Evolutionary conservation across 2,329 filamentous ascomycete genomes (phyloP), one percentile per base, ranked within the genome.

Genomic region (Helotiales sp.): DNA sequence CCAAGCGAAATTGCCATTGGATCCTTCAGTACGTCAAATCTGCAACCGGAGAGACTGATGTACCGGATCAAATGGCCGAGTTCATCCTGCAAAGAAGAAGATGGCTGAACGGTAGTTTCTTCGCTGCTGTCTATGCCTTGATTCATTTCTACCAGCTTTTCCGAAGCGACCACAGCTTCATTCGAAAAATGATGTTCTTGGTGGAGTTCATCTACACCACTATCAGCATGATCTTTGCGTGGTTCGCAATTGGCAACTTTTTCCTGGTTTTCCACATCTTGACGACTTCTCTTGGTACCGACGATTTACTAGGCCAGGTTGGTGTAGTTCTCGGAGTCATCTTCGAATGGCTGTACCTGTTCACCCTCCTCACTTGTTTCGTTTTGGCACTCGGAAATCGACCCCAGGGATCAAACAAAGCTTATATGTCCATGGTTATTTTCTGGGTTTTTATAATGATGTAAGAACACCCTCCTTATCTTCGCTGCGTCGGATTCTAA

Each of bases 221-320:
- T 1, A 82, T 93, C 75, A 96, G 91, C 80, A 97, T 98, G 91
- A 83, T 99, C 70, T 99, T 98, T 73, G 93, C 95, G 53, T 99
- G 95, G 95, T 98, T 99, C 72, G 91, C 89, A 68, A 95, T 98
- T 70, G 90, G 95, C 71, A 99, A 99, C 77, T 99, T 99, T 82
- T 99, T 98, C 83, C 78, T 99, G 70, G 93, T 99, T 66, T 99
- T 99, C 80, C 93, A 93, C 74, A 98, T 99, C 71, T 79, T 99
- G 63, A 98, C 93, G 1, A 88, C 86, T 10, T 96, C 93, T 69
- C 79, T 99, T 64, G 89, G 91, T 46, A 81, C 83, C 25, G 67
- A 76, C 0, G 74, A 82, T 30, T 81, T 97, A 25, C 82, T 97
- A 1, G 91, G 92, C 49, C 86, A 82, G 4, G 85, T 85, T 9